Evolutionary conservation across 2,329 filamentous ascomycete genomes (phyloP).

Genomic region (Helicocarpus griseus): DNA sequence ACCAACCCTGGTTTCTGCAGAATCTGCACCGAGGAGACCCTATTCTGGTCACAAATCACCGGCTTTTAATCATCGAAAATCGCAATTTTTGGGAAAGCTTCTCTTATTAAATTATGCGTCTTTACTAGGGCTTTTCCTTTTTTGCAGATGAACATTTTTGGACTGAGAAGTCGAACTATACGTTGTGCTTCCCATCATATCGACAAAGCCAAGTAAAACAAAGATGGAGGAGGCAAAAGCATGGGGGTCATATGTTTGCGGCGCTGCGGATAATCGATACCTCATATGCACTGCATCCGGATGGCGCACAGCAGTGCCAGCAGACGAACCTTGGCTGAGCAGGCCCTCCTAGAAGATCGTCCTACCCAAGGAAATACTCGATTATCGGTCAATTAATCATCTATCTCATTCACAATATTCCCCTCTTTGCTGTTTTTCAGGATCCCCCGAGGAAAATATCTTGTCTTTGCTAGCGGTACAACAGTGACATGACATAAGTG

Average conservation of each 20-base stretch:
- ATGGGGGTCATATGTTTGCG: background rate
- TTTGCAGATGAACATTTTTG: background rate
- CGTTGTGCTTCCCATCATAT: background rate
- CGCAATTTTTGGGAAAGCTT: background rate
- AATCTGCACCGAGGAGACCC: background rate
- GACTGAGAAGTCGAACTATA: background rate
- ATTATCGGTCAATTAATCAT: slow-evolving; percentile 3
- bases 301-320: slow-evolving; percentile 5
- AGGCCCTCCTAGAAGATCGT: slow-evolving; percentile 1
- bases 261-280: background rate
- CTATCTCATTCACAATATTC: background rate
- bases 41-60: background rate
- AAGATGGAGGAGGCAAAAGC: background rate
- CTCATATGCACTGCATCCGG: slow-evolving; percentile 4
- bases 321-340: slow-evolving; percentile 3
- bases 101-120: background rate
- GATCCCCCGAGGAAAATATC: slow-evolving; percentile 1
- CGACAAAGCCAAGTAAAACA: background rate
- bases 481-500: background rate
- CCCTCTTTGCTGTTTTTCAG: background rate
- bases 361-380: slow-evolving; percentile 1
- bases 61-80: background rate
- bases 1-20: slow-evolving; percentile 1
- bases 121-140: background rate
- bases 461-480: background rate